phyloP scores from a whole-genome alignment of 2,329 filamentous ascomycete genomes.

The Pseudopyricularia javanii region DNA sequence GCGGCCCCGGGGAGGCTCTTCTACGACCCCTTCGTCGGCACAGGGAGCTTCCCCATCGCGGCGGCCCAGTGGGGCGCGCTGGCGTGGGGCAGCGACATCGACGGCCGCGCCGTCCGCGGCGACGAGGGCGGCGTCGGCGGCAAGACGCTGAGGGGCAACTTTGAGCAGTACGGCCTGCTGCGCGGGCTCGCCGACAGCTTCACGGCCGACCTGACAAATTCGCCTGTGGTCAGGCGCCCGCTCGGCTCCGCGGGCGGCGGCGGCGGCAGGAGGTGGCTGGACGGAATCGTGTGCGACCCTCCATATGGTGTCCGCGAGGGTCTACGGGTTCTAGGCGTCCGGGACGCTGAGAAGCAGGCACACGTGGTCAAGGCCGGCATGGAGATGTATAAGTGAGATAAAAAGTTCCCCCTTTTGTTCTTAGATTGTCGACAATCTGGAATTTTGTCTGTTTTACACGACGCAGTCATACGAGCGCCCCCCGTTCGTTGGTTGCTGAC shows the following conservation, averaged over 20 bases:
- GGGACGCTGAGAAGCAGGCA: conserved; percentile 48
- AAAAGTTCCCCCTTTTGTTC: neutral
- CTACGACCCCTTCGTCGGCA: conserved; percentile 93
- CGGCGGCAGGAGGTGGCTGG: conserved; percentile 42
- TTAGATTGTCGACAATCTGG: too few relatives aligned
- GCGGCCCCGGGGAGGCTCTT: conserved; percentile 75
- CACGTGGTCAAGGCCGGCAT: conserved; percentile 58
- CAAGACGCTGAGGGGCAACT: conserved; percentile 56
- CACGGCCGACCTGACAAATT: conserved; percentile 77
- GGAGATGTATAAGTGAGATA: conserved; percentile 53
- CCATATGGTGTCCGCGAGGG: conserved; percentile 94
- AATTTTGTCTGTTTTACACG: too few relatives aligned
- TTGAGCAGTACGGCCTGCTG: conserved; percentile 66
- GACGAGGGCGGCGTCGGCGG: conserved; percentile 23
- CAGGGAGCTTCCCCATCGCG: conserved; percentile 82
- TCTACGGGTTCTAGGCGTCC: conserved; percentile 70
- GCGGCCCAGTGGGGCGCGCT: conserved; percentile 82
- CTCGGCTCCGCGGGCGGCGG: conserved; percentile 13
- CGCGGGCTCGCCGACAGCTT: conserved; percentile 64
- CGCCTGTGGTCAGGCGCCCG: conserved; percentile 48
- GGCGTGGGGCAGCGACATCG: conserved; percentile 82
- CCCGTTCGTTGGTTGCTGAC: neutral
- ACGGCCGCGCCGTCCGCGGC: conserved; percentile 77
- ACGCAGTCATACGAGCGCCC: neutral
- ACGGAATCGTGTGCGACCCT: conserved; percentile 90